Evolutionary conservation across 306 rosid genomes (phyloP), one percentile per base, ranked within the genome.

Genomic region (Pyrus pyrifolia): DNA sequence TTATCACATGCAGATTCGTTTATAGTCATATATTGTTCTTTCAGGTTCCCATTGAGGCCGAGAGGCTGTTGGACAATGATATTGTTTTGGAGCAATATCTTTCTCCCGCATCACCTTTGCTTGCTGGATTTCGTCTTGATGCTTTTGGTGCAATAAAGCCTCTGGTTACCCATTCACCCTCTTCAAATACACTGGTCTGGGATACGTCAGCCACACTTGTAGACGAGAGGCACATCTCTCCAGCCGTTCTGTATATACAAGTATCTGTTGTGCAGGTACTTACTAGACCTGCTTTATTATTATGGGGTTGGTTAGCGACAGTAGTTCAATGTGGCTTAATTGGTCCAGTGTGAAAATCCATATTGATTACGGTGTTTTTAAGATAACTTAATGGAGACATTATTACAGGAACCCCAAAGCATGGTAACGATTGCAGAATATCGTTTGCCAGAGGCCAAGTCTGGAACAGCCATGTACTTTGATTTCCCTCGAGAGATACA

Each of bases 41-140:
- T 63, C 81, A 96, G 99, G 91, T 96, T 87, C 99, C 99, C 1
- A 74, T 89, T 84, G 99, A 96, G 85, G 80, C 89, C 55, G 99
- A 96, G 86, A 90, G 97, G 78, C 78, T 87, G 76, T 70, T 86
- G 85, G 88, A 82, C 76, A 83, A 89, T 66, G 98, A 92, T 86
- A 84, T 89, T 72, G 87, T 91, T 77, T 64, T 92, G 87, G 99
- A 96, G 82, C 90, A 89, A 78, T 81, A 79, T 87, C 70, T 92
- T 31, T 85, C 96, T 72, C 91, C 89, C 58, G 83, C 83, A 76
- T 92, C 97, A 38, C 98, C 96, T 71, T 64, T 70, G 83, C 88
- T 91, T 81, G 91, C 93, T 30, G 99, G 99, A 70, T 96, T 96
- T 82, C 98, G 99, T 67, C 79, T 96, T 73, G 99, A 96, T 77